A percentile compares a stretch with the other conserved stretches of the same genome.
These are phyloP conservation scores for Chlorella variabilis DNA, from an alignment of 163 green algal genomes.

Conservation along the genomic window DNA sequence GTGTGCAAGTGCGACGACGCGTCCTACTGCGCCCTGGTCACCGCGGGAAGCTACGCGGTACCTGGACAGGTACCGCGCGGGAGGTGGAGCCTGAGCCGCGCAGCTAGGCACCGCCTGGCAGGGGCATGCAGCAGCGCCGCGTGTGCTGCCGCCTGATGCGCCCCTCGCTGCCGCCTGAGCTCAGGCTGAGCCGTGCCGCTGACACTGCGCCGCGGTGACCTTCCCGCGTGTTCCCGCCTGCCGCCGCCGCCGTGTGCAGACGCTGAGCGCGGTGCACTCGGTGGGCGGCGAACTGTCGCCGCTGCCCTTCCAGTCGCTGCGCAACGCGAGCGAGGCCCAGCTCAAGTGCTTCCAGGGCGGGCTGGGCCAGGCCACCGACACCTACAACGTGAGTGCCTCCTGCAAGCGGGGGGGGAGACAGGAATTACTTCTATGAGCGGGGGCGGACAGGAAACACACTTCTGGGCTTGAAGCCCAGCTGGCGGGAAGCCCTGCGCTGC, in stretches of 20 bases:
- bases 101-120: too few species aligned
- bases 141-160: too few species aligned
- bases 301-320: slow-evolving; percentile 38
- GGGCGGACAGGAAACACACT: too few species aligned
- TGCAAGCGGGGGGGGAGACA: too few species aligned
- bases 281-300: slow-evolving; percentile 30
- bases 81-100: not conserved
- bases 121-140: too few species aligned
- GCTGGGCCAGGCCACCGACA: slow-evolving; percentile 36
- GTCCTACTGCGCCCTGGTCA: slow-evolving; percentile 22
- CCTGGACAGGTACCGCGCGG: slow-evolving; percentile 7
- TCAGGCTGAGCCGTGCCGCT: too few species aligned
- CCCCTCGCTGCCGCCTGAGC: too few species aligned
- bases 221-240: too few species aligned
- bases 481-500: too few species aligned
- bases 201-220: too few species aligned
- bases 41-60: slow-evolving; percentile 4
- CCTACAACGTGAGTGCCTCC: slow-evolving; percentile 37
- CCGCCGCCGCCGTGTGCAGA: not conserved
- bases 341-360: slow-evolving; percentile 42
- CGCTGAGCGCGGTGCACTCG: not conserved
- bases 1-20: slow-evolving; percentile 45
- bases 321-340: slow-evolving; percentile 2
- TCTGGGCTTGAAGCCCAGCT: not conserved
- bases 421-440: too few species aligned